A percentile compares a stretch with the other conserved stretches of the same genome.
Evolutionary conservation across 345 rosid genomes (phyloP).

Genomic region (Fremontodendron californicum): DNA sequence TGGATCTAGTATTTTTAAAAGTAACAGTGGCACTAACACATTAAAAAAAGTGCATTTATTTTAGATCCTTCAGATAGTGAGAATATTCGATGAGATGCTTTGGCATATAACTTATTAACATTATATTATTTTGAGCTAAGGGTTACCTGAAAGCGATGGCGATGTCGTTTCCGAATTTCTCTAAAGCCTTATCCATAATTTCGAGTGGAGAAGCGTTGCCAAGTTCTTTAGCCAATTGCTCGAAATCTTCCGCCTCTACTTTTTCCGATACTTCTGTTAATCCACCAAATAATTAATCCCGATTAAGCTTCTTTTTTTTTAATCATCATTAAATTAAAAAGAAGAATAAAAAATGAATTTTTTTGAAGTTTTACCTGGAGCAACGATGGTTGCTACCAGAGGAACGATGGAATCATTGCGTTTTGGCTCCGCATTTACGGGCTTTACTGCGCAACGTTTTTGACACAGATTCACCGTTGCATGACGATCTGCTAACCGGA

Average conservation of each 20-base stretch:
- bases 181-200: constrained; percentile 85
- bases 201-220: constrained; percentile 77
- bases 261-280: constrained; percentile 60
- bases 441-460: constrained; percentile 40
- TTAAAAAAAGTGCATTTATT: neutral
- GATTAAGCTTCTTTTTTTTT: neutral
- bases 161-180: constrained; percentile 72
- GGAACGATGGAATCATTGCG: constrained; percentile 45
- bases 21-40: neutral
- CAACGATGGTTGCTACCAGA: constrained; percentile 47
- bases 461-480: constrained; percentile 38
- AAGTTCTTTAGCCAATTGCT: constrained; percentile 54
- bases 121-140: neutral
- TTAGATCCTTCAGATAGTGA: neutral
- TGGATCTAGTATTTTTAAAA: neutral
- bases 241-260: constrained; percentile 53
- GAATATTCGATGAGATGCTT: neutral
- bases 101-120: neutral
- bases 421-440: constrained; percentile 58
- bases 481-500: constrained; percentile 40
- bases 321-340: neutral
- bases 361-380: constrained; percentile 50
- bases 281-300: neutral
- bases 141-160: constrained; percentile 94
- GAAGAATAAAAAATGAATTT: neutral